Base-by-base conservation (phyloP, 371 early-diverging fungal genomes). In the Thermomucor indicae-seudaticae region DNA sequence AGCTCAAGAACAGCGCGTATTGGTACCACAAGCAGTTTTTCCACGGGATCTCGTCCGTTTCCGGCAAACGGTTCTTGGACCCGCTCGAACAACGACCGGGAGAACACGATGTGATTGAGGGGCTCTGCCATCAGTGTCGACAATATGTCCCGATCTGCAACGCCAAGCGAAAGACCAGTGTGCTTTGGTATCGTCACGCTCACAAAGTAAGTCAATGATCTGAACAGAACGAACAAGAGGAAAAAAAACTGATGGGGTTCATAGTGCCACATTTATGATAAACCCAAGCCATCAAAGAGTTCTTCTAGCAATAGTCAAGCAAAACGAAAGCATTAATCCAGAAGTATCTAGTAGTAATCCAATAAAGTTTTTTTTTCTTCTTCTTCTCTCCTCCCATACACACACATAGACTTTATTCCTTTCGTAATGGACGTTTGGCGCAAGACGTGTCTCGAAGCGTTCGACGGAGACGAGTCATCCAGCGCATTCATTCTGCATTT, bases 1-100 rank as follows among this genome's bases (percentile, higher is more conserved):
- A 95, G 62, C 74, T 95, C 22, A 95, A 95, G 59, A 93, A 92
- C 61, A 88, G 89, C 53, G 95, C 95, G 1, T 95, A 80, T 53
- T 95, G 95, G 95, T 37, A 92, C 57, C 92, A 92, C 67, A 92
- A 86, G 65, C 91, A 92, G 62, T 91, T 89, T 58, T 81, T 72
- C 48, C 64, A 92, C 51, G 92, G 92, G 22, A 88, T 92, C 20
- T 91, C 90, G 14, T 86, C 89, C 0, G 81, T 86, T 11, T 85
- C 92, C 22, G 89, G 92, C 16, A 69, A 78, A 51, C 75, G 77
- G 8, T 92, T 91, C 53, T 54, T 72, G n/a, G 66, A 75, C 12
- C 91, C 92, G 8, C 27, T 87, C 22, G 72, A 85, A 51, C 80
- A 75, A 14, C 79, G 88, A 30, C 74, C 63, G 19, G 54, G 53